A percentile compares a stretch with the other conserved stretches of the same genome.
phyloP scores from a whole-genome alignment of 2,329 filamentous ascomycete genomes.

The Paradendryphiella salina region DNA sequence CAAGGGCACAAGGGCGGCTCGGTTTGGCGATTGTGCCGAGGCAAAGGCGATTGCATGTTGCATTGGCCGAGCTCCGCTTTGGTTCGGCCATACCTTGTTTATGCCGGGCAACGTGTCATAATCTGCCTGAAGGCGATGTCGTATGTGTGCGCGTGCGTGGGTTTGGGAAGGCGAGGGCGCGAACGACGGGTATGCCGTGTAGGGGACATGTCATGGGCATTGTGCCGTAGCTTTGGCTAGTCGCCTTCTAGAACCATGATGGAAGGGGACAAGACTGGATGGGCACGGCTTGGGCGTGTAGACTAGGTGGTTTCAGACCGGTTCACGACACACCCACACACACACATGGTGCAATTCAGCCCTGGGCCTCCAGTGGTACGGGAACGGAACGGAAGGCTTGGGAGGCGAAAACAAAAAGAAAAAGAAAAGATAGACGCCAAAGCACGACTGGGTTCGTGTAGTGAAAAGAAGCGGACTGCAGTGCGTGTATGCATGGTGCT shows the following conservation, averaged over 20 bases:
- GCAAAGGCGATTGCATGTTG: not conserved
- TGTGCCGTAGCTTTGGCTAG: not conserved
- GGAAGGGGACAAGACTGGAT: not conserved
- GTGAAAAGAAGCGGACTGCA: not conserved
- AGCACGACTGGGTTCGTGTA: not conserved
- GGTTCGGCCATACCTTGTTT: conserved; percentile 16
- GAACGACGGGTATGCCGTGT: conserved; percentile 17
- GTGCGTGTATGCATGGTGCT: too few relatives aligned
- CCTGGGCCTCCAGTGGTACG: conserved; percentile 5
- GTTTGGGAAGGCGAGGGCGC: conserved; percentile 2
- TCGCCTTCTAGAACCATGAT: conserved; percentile 22
- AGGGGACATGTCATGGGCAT: conserved; percentile 6
- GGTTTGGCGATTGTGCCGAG: not conserved
- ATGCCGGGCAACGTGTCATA: conserved; percentile 14
- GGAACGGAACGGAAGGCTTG: conserved; percentile 2
- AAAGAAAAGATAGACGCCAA: not conserved
- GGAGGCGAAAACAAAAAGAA: not conserved
- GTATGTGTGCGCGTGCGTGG: conserved; percentile 1
- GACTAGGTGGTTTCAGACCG: conserved; percentile 22
- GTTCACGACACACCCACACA: conserved; percentile 2
- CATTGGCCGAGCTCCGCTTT: conserved; percentile 14
- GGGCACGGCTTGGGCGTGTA: conserved; percentile 5
- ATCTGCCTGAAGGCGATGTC: conserved; percentile 21
- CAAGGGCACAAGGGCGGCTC: conserved; percentile 7
- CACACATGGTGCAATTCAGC: conserved; percentile 5